Conservation (phyloP, 495 filamentous ascomycete species). For the Massariosphaeria phaeospora region DNA sequence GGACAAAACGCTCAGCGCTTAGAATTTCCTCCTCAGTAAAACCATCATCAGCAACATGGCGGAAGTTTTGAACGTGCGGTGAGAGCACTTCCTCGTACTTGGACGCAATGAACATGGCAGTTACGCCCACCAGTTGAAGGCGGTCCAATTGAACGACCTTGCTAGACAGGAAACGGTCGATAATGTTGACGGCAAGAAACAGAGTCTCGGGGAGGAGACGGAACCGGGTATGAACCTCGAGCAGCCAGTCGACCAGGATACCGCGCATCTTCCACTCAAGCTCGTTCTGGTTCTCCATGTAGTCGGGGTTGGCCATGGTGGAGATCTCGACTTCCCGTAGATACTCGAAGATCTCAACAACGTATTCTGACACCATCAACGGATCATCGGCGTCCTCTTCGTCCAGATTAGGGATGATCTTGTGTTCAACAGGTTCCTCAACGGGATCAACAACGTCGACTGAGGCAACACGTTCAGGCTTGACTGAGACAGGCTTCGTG, state of each 20-base stretch:
- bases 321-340: conserved; percentile 77
- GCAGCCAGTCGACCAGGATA: conserved; percentile 95
- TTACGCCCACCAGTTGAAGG: conserved; percentile 92
- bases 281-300: conserved; percentile 90
- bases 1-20: conserved; percentile 90
- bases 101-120: conserved; percentile 98
- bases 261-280: conserved; percentile 98
- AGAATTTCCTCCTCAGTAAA: conserved; percentile 95
- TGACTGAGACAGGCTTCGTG: background rate
- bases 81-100: conserved; percentile 98
- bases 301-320: conserved; percentile 82
- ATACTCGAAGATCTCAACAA: conserved; percentile 96
- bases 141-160: conserved; percentile 94
- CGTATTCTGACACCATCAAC: conserved; percentile 96
- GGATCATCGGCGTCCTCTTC: conserved; percentile 86
- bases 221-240: conserved; percentile 96
- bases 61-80: conserved; percentile 94
- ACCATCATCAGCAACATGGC: conserved; percentile 91
- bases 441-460: conserved; percentile 35
- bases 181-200: conserved; percentile 95
- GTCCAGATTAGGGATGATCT: conserved; percentile 64
- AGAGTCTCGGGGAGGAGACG: conserved; percentile 95
- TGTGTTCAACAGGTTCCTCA: conserved; percentile 44
- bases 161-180: conserved; percentile 90
- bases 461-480: conserved; percentile 15